Evolutionary conservation across 768 basidiomycete genomes (phyloP), one percentile per base, ranked within the genome.

Genomic region (Boletus huronensis): DNA sequence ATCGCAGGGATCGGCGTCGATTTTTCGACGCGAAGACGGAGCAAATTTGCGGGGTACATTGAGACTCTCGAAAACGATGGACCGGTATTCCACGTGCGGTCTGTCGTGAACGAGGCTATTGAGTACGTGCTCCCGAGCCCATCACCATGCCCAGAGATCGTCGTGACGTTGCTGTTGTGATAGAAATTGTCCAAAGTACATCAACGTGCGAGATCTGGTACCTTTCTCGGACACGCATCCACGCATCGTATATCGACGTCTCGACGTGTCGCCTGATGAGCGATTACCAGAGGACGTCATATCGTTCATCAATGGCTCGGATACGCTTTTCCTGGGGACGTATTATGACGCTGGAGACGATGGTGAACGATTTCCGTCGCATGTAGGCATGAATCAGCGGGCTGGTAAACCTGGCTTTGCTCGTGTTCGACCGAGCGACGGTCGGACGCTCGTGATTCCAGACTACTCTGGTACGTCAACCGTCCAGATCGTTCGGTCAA

Each of bases 101-200:
- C 58, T 2, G 44, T 61, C 9, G 81, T 86, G 17, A 77, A 83
- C 58, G 72, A 86, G 57, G 79, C 85, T 6, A 69, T 86, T 21
- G 84, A 83, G 84, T 84, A 59, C 29, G 78, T 74, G 7, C 32
- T 29, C n/a, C 21, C 29, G 43, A 26, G 29, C 36, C n/a, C 26
- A 29, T 7, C 14, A 40, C 26, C 8, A 48, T 40, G 2, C 34
- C 36, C 23, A 16, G 19, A 8, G 8, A 26, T 4, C 9, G 29
- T 35, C 13, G 5, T 47, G 19, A 38, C 32, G 7, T 10, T 39
- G 0, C 7, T 3, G 8, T 6, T 4, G 16, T 31, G 11, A n/a
- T 43, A 85, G 85, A 42, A 85, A 85, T 53, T 87, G 84, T 62
- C 85, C 85, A 11, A 87, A 87, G 60, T 87, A 87, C 54, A 87